Evolutionary conservation across 192 early-diverging fungal genomes (phyloP).

Genomic region (Geranomyces michiganensis): DNA sequence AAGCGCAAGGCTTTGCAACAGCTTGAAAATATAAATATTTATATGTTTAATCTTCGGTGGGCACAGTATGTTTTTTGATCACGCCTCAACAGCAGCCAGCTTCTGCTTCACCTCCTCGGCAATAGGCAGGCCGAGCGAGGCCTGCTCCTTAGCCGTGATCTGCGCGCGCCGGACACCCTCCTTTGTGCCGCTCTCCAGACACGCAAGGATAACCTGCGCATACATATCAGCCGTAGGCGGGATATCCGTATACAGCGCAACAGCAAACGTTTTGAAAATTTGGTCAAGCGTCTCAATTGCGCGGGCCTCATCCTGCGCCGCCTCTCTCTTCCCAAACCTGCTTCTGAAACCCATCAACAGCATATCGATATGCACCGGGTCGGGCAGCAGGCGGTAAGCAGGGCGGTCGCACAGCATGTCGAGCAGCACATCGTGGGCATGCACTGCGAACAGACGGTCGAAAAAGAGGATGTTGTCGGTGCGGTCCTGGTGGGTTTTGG

Average conservation of each 20-base stretch:
- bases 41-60: too few species aligned
- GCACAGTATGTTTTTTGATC: not conserved
- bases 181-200: conserved; percentile 31
- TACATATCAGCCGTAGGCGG: conserved; percentile 35
- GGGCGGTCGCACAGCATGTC: conserved; percentile 36
- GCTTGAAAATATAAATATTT: too few species aligned
- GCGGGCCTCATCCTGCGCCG: not conserved
- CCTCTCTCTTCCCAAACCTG: not conserved
- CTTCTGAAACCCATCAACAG: conserved; percentile 14
- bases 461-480: conserved; percentile 21
- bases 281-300: conserved; percentile 39
- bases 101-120: conserved; percentile 13
- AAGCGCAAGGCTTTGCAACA: too few species aligned
- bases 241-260: conserved; percentile 40
- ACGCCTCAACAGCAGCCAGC: not conserved
- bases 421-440: conserved; percentile 25
- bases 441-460: conserved; percentile 8
- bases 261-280: conserved; percentile 49
- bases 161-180: conserved; percentile 37
- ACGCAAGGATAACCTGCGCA: conserved; percentile 34
- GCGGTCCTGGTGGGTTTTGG: not conserved
- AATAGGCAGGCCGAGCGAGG: conserved; percentile 33
- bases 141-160: conserved; percentile 35
- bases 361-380: not conserved
- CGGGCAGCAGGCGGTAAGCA: conserved; percentile 14